Evolutionary conservation across 1,284 basidiomycete species (phyloP), one percentile per base, ranked within the genome.

Genomic region (Laetiporus sulphureus): DNA sequence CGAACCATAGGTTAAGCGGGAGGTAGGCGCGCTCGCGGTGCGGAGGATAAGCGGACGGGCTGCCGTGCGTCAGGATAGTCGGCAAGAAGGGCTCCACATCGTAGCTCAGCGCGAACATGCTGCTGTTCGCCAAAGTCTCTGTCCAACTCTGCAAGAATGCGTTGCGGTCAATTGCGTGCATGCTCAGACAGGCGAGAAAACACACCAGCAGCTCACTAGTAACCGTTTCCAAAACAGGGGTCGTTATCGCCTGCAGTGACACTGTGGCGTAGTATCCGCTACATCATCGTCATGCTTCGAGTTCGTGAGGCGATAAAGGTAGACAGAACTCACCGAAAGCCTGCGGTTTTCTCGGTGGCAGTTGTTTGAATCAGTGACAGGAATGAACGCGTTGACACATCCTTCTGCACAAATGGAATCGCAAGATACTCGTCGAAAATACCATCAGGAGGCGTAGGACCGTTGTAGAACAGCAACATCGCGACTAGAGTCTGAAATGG

Each of bases 41-140:
- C 10, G 49, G 44, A 3, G 54, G 54, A 35, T 47, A 57, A 1
- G 54, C 51, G 30, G 38, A 45, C 19, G 32, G 12, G 2, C 25
- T 3, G 34, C 32, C 23, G 31, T 52, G 45, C 4, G 56, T 55
- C 52, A 73, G 66, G 44, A 75, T 52, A 15, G 53, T 54, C 0
- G 70, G 57, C 6, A 76, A 63, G 67, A 81, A 79, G 3, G 75
- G 72, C 46, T 82, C 75, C 44, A 77, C 63, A 41, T 66, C 70
- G 51, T 77, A 79, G 10, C 71, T 73, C 46, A 67, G n/a, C n/a
- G n/a, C n/a, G n/a, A n/a, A n/a, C n/a, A n/a, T n/a, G n/a, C n/a
- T n/a, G n/a, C n/a, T n/a, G n/a, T n/a, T n/a, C n/a, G n/a, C n/a
- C n/a, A n/a, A n/a, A n/a, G n/a, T n/a, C n/a, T n/a, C n/a, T n/a